phyloP scores from a whole-genome alignment of 306 rosid genomes.

The Begonia masoniana region DNA sequence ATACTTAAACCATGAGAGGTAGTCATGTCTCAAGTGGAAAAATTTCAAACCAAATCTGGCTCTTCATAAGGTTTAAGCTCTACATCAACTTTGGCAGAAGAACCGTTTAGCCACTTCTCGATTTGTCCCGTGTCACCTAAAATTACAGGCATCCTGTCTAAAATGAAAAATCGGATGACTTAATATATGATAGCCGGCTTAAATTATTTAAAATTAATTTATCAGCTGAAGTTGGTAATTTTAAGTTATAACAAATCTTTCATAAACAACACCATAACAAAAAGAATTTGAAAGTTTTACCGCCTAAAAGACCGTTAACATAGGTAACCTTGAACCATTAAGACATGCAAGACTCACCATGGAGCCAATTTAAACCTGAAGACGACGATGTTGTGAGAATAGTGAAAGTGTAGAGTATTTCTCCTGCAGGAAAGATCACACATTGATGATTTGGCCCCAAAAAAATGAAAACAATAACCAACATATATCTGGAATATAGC shows the following conservation, averaged over 20 bases:
- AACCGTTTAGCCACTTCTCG: conserved; percentile 55
- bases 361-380: conserved; percentile 73
- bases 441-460: background rate
- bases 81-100: conserved; percentile 35
- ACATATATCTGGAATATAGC: no score
- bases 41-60: conserved; percentile 61
- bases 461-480: background rate
- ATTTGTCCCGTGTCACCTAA: conserved; percentile 45
- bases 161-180: conserved; percentile 5
- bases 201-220: background rate
- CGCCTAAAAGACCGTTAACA: background rate
- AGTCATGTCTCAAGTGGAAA: background rate
- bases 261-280: background rate
- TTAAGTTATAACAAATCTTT: background rate
- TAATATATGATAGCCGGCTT: conserved; percentile 8
- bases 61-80: conserved; percentile 66
- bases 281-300: background rate
- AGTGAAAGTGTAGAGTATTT: background rate
- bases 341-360: conserved; percentile 42
- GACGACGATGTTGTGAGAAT: conserved; percentile 67
- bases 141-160: conserved; percentile 38
- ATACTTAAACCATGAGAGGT: no score
- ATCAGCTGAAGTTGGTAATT: background rate
- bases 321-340: background rate
- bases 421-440: background rate